Base-by-base conservation (phyloP, 2,329 filamentous ascomycete species). In the Clonostachys sp. region DNA sequence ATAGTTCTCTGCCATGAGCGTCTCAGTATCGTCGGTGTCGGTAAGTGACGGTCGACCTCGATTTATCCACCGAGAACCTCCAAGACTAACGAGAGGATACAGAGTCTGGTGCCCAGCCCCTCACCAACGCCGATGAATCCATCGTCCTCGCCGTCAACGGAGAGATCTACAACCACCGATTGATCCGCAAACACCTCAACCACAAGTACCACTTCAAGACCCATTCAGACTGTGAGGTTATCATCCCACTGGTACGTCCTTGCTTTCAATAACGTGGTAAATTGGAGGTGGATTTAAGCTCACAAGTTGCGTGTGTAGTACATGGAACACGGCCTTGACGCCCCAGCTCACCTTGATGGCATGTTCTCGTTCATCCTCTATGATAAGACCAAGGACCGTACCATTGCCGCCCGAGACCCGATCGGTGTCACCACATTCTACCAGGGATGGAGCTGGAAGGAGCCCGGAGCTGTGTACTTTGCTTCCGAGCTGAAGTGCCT, bases 361-460 rank as follows among this genome's bases (percentile, higher is more conserved):
- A 99, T 99, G 94, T 99, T 99, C 81, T 96, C 92, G 14, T 99
- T 95, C 74, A 91, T 99, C 48, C 81, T 99, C 46, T 96, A 96
- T 72, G 94, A 99, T 76, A 96, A 95, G 81, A 86, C 83, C 57
- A 84, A 91, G 68, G 88, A 99, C 76, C 87, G 94, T 57, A 88
- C 91, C 53, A 84, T 99, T 62, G 94, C 94, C 49, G 94, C 94
- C 48, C 86, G 94, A 65, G 94, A 99, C 68, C 94, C 94, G 35
- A 96, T 99, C 61, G 94, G 94, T 59, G 86, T 99, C 68, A 97
- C 91, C 56, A 96, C 90, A 53, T 91, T 99, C 68, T 99, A 99
- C 76, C 89, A 96, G 70, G 94, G 94, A 60, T 89, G 89, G 76
- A 88, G 87, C 41, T 95, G 88, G 58, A 73, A 84, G 65, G 87